phyloP scores from a whole-genome alignment of 805 yeast species.

The Candida germanica region DNA sequence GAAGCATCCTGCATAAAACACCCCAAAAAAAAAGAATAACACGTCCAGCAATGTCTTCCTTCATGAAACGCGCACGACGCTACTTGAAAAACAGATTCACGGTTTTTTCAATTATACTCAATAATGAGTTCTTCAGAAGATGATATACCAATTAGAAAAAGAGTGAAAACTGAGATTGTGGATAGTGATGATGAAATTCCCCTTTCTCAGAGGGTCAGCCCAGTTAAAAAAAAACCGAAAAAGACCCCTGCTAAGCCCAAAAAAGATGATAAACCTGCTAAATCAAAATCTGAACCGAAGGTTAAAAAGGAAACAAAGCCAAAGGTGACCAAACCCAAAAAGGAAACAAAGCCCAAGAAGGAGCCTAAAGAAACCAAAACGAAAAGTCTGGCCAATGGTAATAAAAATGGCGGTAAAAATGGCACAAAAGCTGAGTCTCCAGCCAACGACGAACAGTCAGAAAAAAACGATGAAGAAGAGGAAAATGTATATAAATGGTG shows the following conservation, averaged over 20 bases:
- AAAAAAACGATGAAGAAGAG: slow-evolving; percentile 41
- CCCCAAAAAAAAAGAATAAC: no score
- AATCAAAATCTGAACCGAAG: slow-evolving; percentile 8
- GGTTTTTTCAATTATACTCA: not conserved
- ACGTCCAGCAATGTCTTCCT: not conserved
- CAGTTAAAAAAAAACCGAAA: slow-evolving; percentile 6
- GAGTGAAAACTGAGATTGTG: slow-evolving; percentile 11
- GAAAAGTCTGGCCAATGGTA: not conserved
- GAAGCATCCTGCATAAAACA: no score
- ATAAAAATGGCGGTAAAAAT: not conserved
- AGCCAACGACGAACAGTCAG: not conserved
- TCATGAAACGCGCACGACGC: not conserved
- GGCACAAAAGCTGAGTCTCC: slow-evolving; percentile 1
- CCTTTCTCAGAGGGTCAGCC: slow-evolving; percentile 9
- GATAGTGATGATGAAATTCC: slow-evolving; percentile 15
- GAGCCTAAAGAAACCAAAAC: slow-evolving; percentile 6
- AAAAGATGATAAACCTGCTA: slow-evolving; percentile 4
- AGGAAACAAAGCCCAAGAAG: not conserved
- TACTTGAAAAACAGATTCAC: not conserved
- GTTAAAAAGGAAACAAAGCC: slow-evolving; percentile 2
- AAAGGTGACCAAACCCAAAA: not conserved
- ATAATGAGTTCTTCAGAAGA: slow-evolving; percentile 24
- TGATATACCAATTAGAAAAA: slow-evolving; percentile 18
- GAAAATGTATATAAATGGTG: slow-evolving; percentile 57
- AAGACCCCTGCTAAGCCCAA: slow-evolving; percentile 2